These are phyloP conservation scores for Plasmopara viticola DNA, from an alignment of 352 stramenopile genomes.

Conservation along the genomic window DNA sequence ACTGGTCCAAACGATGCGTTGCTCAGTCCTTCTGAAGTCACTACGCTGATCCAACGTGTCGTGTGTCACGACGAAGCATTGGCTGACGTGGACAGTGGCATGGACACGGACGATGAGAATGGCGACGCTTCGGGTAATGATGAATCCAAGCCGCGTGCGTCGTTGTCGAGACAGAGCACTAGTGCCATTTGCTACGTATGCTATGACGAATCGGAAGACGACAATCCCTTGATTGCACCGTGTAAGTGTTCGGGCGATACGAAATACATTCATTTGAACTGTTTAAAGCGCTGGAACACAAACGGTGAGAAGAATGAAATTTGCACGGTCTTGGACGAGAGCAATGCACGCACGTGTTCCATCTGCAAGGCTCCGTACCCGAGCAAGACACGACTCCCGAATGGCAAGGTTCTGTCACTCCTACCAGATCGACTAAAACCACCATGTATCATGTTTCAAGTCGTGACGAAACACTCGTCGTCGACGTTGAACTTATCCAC, in stretches of 20 bases:
- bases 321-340: slow-evolving; percentile 79
- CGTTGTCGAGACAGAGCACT: slow-evolving; percentile 63
- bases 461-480: slow-evolving; percentile 84
- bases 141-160: slow-evolving; percentile 69
- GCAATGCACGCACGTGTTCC: slow-evolving; percentile 75
- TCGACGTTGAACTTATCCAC: slow-evolving; percentile 82
- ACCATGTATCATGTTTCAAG: slow-evolving; percentile 84
- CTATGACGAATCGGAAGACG: slow-evolving; percentile 81
- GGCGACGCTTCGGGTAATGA: slow-evolving; percentile 82
- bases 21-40: slow-evolving; percentile 68
- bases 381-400: slow-evolving; percentile 68
- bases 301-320: slow-evolving; percentile 88
- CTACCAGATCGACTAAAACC: slow-evolving; percentile 64
- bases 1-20: slow-evolving; percentile 64
- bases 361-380: slow-evolving; percentile 85
- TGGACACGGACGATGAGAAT: slow-evolving; percentile 82
- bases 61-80: slow-evolving; percentile 76
- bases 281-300: slow-evolving; percentile 92
- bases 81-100: slow-evolving; percentile 71
- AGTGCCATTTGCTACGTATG: slow-evolving; percentile 85
- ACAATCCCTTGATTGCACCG: slow-evolving; percentile 90
- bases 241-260: slow-evolving; percentile 94
- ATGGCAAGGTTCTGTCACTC: slow-evolving; percentile 68
- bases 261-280: slow-evolving; percentile 94
- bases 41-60: slow-evolving; percentile 73